A percentile compares a stretch with the other conserved stretches of the same genome.
Conservation (phyloP, 2,329 filamentous ascomycete species). For the Colletotrichum tanaceti region DNA sequence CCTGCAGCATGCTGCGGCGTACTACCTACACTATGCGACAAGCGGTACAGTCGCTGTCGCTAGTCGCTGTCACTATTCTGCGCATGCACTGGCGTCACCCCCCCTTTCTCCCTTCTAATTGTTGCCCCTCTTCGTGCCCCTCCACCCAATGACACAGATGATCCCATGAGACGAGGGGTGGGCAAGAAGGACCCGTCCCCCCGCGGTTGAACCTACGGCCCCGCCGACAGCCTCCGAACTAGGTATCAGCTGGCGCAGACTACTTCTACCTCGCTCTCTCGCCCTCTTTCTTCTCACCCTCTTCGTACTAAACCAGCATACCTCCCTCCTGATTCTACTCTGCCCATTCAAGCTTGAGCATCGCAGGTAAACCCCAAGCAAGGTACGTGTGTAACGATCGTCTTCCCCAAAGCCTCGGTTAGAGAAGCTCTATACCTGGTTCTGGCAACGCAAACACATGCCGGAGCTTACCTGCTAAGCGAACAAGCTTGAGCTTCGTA, state of each 20-base stretch:
- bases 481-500: slow-evolving; percentile 32
- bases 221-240: slow-evolving; percentile 40
- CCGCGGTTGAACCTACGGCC: slow-evolving; percentile 40
- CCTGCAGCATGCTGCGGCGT: slow-evolving; percentile 1
- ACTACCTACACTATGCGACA: not conserved
- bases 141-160: slow-evolving; percentile 34
- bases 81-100: slow-evolving; percentile 34
- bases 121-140: slow-evolving; percentile 38
- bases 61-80: slow-evolving; percentile 25
- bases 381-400: slow-evolving; percentile 1
- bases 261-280: slow-evolving; percentile 32
- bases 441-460: not conserved
- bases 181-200: slow-evolving; percentile 23
- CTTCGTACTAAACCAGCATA: slow-evolving; percentile 15
- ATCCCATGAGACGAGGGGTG: slow-evolving; percentile 27
- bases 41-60: not conserved
- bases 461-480: slow-evolving; percentile 22
- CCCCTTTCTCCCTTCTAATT: slow-evolving; percentile 10
- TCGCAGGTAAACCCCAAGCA: slow-evolving; percentile 9
- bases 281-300: slow-evolving; percentile 8
- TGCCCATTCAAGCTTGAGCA: slow-evolving; percentile 11
- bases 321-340: not conserved
- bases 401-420: not conserved
- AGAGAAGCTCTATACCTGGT: not conserved
- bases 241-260: slow-evolving; percentile 38